These are phyloP conservation scores for Polysphondylium violaceum DNA, from an alignment of 78 protist genomes.

Conservation along the genomic window DNA sequence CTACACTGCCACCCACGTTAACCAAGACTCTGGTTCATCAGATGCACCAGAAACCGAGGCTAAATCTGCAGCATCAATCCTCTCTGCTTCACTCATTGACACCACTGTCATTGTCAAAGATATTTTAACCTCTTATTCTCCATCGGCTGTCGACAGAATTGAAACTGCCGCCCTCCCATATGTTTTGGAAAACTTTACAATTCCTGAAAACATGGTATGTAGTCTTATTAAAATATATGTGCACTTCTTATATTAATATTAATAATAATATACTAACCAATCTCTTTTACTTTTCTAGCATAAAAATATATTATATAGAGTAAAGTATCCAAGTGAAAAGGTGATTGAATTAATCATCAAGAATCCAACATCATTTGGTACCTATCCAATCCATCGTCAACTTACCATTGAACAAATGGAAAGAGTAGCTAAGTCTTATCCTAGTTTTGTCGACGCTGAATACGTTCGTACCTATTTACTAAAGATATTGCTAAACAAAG, in stretches of 20 bases:
- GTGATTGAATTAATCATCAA: background rate
- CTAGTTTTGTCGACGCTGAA: background rate
- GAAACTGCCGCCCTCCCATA: background rate
- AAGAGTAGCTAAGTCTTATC: background rate
- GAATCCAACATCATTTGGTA: background rate
- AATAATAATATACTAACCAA: background rate
- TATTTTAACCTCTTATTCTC: no score
- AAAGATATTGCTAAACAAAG: constrained; percentile 23
- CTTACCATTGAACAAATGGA: constrained; percentile 59
- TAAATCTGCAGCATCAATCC: no score
- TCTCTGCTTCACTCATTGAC: no score
- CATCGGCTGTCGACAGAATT: background rate
- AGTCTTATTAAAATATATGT: no score
- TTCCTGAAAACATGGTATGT: background rate
- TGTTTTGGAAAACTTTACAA: background rate
- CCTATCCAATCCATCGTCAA: background rate
- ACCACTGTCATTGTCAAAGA: no score
- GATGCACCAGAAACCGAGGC: no score
- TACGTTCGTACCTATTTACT: constrained; percentile 7
- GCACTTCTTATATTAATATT: no score
- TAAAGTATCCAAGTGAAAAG: constrained; percentile 38
- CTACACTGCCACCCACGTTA: no score
- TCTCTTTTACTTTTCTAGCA: background rate
- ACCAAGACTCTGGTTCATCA: no score
- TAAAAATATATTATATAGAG: background rate